Percentiles rank a stretch among this genome's conserved stretches.
These are phyloP conservation scores for Phoenix dactylifera DNA, from an alignment of 176 grass and related monocot species.

Conservation along the genomic window DNA sequence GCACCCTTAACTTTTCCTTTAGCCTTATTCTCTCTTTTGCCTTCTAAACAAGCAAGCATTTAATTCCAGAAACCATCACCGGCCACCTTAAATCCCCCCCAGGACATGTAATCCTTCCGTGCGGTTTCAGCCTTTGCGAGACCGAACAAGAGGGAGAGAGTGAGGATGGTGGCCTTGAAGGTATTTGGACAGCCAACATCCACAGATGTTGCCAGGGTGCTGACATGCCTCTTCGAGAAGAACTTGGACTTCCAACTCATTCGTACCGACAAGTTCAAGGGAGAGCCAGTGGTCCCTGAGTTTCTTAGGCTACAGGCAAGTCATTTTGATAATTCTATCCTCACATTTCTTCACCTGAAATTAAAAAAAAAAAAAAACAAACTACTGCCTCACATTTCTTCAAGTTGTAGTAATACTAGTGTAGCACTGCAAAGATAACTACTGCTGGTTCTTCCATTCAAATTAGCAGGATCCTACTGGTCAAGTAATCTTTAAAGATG, in stretches of 20 bases:
- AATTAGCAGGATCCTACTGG: conserved; percentile 69
- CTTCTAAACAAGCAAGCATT: conserved; percentile 56
- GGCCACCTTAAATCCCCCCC: conserved; percentile 33
- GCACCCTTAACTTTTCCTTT: conserved; percentile 21
- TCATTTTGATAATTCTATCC: not conserved
- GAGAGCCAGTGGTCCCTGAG: conserved; percentile 60
- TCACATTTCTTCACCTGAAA: not conserved
- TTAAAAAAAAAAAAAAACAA: too few species aligned
- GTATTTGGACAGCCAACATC: conserved; percentile 84
- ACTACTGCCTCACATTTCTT: not conserved
- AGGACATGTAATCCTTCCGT: not conserved
- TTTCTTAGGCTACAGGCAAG: conserved; percentile 68
- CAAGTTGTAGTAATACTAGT: too few species aligned
- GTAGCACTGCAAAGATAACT: too few species aligned
- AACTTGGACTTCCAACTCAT: conserved; percentile 76
- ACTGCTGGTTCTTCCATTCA: not conserved
- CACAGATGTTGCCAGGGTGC: conserved; percentile 69
- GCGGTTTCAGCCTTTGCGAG: conserved; percentile 13
- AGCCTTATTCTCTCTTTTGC: conserved; percentile 45
- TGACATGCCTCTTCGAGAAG: conserved; percentile 90
- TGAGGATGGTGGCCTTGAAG: conserved; percentile 43
- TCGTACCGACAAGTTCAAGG: conserved; percentile 73
- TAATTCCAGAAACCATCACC: conserved; percentile 13
- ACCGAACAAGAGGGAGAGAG: conserved; percentile 29
- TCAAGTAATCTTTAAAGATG: conserved; percentile 78